These are phyloP conservation scores for Penicillium hesseltinei DNA, from an alignment of 2,329 filamentous ascomycete species.

Conservation along the genomic window DNA sequence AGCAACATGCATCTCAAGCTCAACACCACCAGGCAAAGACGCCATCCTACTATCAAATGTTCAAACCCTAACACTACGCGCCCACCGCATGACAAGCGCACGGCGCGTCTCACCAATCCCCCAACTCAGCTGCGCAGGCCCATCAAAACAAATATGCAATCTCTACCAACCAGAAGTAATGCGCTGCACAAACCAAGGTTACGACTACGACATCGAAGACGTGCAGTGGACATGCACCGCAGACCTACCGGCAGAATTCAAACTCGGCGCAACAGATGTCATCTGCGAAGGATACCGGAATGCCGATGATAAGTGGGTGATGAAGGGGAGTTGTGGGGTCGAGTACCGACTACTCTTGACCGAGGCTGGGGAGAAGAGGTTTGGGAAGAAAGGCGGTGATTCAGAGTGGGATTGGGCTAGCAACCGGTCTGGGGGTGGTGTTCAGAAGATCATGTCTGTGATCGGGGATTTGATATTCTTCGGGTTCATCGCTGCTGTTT, in stretches of 20 bases:
- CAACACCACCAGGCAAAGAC: constrained; percentile 39
- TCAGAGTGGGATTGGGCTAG: constrained; percentile 21
- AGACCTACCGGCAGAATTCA: constrained; percentile 60
- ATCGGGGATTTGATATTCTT: constrained; percentile 35
- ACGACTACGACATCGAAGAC: constrained; percentile 74
- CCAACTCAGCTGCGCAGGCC: constrained; percentile 73
- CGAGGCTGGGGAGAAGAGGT: constrained; percentile 68
- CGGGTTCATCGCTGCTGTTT: constrained; percentile 31
- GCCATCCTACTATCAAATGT: constrained; percentile 66
- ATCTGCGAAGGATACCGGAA: constrained; percentile 83
- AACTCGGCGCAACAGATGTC: constrained; percentile 83
- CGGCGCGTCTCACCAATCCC: constrained; percentile 75
- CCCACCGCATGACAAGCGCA: constrained; percentile 65
- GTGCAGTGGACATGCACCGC: constrained; percentile 90
- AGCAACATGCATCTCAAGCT: constrained; percentile 14
- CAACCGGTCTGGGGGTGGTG: neutral
- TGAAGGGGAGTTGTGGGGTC: constrained; percentile 89
- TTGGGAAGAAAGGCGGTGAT: constrained; percentile 54
- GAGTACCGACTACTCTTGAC: constrained; percentile 83
- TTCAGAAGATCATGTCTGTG: constrained; percentile 4
- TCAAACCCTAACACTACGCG: constrained; percentile 73
- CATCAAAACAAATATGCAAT: constrained; percentile 58
- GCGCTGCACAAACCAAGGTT: constrained; percentile 84
- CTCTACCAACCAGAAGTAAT: constrained; percentile 76
- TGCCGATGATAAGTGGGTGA: constrained; percentile 76